Percentiles rank a stretch among this genome's conserved stretches.
phyloP scores from a whole-genome alignment of 257 asterid species.

The Solanum virginianum region DNA sequence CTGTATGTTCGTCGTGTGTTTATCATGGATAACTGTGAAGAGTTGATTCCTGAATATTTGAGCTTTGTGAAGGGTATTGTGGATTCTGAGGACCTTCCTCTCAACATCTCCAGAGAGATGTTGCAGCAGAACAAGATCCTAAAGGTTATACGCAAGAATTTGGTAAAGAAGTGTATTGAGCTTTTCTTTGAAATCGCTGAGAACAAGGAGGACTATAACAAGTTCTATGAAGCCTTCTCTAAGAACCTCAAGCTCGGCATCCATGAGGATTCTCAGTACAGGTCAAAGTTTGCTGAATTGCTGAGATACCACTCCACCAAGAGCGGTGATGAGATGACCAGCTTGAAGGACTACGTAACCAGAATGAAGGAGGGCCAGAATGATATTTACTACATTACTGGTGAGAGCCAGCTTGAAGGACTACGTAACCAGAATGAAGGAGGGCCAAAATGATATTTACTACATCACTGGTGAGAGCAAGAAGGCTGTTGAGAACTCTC shows the following conservation, averaged over 20 bases:
- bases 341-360: slow-evolving; percentile 53
- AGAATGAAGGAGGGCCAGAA: slow-evolving; percentile 54
- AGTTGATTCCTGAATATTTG: slow-evolving; percentile 43
- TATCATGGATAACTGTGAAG: slow-evolving; percentile 56
- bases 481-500: slow-evolving; percentile 57
- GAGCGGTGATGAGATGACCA: slow-evolving; percentile 50
- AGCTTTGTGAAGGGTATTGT: slow-evolving; percentile 48
- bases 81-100: slow-evolving; percentile 52
- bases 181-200: slow-evolving; percentile 53
- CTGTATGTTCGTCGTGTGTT: slow-evolving; percentile 50
- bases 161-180: slow-evolving; percentile 56
- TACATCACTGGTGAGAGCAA: slow-evolving; percentile 55
- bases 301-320: slow-evolving; percentile 44
- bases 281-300: slow-evolving; percentile 35
- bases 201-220: slow-evolving; percentile 51
- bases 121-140: slow-evolving; percentile 52
- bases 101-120: slow-evolving; percentile 43
- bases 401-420: slow-evolving; percentile 59
- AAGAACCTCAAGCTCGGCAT: slow-evolving; percentile 50
- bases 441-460: slow-evolving; percentile 42
- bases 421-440: slow-evolving; percentile 54
- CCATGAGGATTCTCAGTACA: slow-evolving; percentile 42
- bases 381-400: slow-evolving; percentile 46
- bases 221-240: slow-evolving; percentile 45
- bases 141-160: slow-evolving; percentile 52